Conservation (phyloP, 148 eudicot genomes). For the Diospyros lotus region DNA sequence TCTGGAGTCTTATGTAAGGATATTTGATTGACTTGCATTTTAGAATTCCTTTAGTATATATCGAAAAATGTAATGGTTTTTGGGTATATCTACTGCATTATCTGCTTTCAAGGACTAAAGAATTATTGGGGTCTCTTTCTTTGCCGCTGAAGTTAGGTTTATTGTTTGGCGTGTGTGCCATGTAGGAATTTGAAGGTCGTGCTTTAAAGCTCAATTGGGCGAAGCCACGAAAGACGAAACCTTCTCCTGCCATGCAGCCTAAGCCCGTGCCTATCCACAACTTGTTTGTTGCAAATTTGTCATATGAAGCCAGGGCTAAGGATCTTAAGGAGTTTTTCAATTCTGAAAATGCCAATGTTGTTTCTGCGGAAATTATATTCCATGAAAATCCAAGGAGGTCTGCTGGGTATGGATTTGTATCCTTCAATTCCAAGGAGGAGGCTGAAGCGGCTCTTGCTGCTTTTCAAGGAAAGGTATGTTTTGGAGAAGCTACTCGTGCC, state of each 20-base stretch:
- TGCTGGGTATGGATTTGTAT: slow-evolving; percentile 89
- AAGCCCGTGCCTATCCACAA: slow-evolving; percentile 56
- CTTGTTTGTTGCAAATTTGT: slow-evolving; percentile 71
- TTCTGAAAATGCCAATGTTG: slow-evolving; percentile 45
- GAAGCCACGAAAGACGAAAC: slow-evolving; percentile 46
- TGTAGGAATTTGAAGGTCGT: slow-evolving; percentile 81
- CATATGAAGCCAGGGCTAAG: slow-evolving; percentile 58
- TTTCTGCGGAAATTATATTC: slow-evolving; percentile 70
- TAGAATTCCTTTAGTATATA: background rate
- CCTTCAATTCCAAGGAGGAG: slow-evolving; percentile 70
- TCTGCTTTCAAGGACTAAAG: background rate
- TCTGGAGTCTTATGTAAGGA: slow-evolving; percentile 69
- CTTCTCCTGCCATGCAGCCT: slow-evolving; percentile 29
- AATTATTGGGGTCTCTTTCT: background rate
- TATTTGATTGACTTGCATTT: background rate
- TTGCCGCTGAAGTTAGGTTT: background rate
- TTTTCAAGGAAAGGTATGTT: slow-evolving; percentile 75
- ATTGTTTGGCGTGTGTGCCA: background rate
- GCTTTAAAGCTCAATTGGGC: slow-evolving; percentile 67
- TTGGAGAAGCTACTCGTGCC: background rate
- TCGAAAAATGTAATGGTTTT: background rate
- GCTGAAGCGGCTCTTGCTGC: slow-evolving; percentile 67
- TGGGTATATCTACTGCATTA: background rate
- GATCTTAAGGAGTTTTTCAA: slow-evolving; percentile 72
- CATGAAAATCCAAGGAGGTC: slow-evolving; percentile 58